Base-by-base conservation (phyloP, 176 grass and related monocot species). In the Carex myosuroides region DNA sequence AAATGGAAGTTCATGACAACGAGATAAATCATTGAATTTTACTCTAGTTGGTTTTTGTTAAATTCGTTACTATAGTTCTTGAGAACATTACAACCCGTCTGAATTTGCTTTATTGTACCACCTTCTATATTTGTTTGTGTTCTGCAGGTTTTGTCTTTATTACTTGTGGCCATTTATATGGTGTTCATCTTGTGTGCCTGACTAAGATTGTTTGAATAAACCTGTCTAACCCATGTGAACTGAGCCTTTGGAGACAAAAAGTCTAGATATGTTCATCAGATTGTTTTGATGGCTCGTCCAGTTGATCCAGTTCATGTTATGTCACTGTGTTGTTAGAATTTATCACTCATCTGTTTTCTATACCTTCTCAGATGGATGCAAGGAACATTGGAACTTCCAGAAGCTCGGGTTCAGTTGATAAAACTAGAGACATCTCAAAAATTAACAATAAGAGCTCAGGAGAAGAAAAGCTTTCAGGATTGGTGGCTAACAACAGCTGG, bases 311-410 rank as follows among this genome's bases (percentile, higher is more conserved):
- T 60, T 6, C 26, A 81, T 64, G 57, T 42, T 63, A 63, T 48
- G 2, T 81, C 41, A 41, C 18, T 26, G 29, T 50, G 48, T 29
- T 30, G 32, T 32, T 78, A 64, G 14, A 82, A 83, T 54, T 54
- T 64, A 68, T 30, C 24, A 68, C 41, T 64, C 32, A 52, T 50
- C 13, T 83, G 30, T 80, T 39, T 78, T 87, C 84, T 75, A 81
- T 88, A 80, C 83, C 88, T 87, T 87, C 67, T 84, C 92, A 97
- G 94, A 92, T 89, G 81, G 94, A 97, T 89, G 46, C 85, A 89
- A 97, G 92, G 81, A 87, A 79, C 53, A 50, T 75, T 55, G 82
- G 87, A 85, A 50, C 85, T 54, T 83, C 86, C 84, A 89, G 88
- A 90, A 87, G 81, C 11, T 53, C 79, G 8, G 92, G 86, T 21